A percentile compares a stretch with the other conserved stretches of the same genome.
phyloP scores from a whole-genome alignment of 192 early-diverging fungal genomes.

The Helicostylum pulchrum region DNA sequence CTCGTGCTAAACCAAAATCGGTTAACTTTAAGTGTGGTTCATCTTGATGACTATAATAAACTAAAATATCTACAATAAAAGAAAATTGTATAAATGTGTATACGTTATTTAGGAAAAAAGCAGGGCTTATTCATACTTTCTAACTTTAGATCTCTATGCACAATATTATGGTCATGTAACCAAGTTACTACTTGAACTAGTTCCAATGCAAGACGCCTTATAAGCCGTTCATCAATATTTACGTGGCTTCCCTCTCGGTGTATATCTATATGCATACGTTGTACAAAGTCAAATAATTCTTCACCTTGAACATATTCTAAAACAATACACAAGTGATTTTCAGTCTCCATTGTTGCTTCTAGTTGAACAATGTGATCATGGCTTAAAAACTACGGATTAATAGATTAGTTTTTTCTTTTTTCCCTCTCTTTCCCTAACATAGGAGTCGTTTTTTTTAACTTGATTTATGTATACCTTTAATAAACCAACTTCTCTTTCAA shows the following conservation, averaged over 20 bases:
- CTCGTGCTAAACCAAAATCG: slow-evolving; percentile 59
- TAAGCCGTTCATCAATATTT: slow-evolving; percentile 40
- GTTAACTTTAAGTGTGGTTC: slow-evolving; percentile 56
- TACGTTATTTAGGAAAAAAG: neutral
- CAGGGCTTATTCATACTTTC: slow-evolving; percentile 46
- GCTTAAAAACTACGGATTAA: slow-evolving; percentile 38
- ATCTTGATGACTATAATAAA: slow-evolving; percentile 29
- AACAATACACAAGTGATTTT: slow-evolving; percentile 60
- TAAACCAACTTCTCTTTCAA: slow-evolving; percentile 34
- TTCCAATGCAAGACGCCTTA: slow-evolving; percentile 50
- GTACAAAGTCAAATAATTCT: slow-evolving; percentile 71
- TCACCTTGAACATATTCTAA: slow-evolving; percentile 69
- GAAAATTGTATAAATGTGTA: slow-evolving; percentile 2
- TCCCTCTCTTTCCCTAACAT: neutral
- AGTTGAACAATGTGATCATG: slow-evolving; percentile 66
- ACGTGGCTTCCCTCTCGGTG: slow-evolving; percentile 23
- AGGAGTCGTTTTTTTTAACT: no score
- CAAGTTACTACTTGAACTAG: slow-evolving; percentile 56
- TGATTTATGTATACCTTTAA: slow-evolving; percentile 34
- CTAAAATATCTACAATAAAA: slow-evolving; percentile 36
- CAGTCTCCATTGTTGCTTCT: slow-evolving; percentile 57
- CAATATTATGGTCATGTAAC: slow-evolving; percentile 58
- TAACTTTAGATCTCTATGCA: slow-evolving; percentile 62
- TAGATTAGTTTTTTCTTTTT: neutral
- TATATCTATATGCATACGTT: slow-evolving; percentile 18